Evolutionary conservation across 768 basidiomycete genomes (phyloP).

Genomic region (Collybiopsis luxurians): DNA sequence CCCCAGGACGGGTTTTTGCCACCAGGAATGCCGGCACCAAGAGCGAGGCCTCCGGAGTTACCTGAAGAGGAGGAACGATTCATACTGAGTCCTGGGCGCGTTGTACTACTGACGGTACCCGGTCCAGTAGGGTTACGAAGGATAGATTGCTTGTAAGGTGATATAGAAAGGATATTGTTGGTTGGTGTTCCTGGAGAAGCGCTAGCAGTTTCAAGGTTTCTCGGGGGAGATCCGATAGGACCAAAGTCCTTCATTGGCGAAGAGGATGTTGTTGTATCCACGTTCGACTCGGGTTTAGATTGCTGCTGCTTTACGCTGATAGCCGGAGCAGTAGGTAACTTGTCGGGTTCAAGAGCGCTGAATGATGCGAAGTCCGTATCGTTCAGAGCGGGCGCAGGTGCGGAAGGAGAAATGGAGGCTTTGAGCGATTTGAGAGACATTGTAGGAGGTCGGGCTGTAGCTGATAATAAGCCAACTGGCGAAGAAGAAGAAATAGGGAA

Average conservation of each 20-base stretch:
- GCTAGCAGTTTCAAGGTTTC: constrained; percentile 26
- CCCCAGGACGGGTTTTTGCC: constrained; percentile 1
- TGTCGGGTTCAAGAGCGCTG: constrained; percentile 53
- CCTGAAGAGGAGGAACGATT: constrained; percentile 31
- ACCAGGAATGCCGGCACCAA: constrained; percentile 13
- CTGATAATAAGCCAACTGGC: constrained; percentile 18
- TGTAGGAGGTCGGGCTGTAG: constrained; percentile 49
- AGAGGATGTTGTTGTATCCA: constrained; percentile 32
- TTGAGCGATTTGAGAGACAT: constrained; percentile 72
- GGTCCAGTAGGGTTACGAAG: constrained; percentile 27
- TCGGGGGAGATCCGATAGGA: constrained; percentile 80
- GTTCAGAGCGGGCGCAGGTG: constrained; percentile 74
- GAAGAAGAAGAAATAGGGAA: constrained; percentile 33
- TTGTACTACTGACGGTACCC: constrained; percentile 48
- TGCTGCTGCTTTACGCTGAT: constrained; percentile 16
- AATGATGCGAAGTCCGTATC: constrained; percentile 75
- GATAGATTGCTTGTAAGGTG: constrained; percentile 53
- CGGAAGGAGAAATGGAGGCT: constrained; percentile 70
- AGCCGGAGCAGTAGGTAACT: constrained; percentile 45
- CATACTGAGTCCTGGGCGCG: constrained; percentile 44
- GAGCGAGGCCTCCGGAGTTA: neutral
- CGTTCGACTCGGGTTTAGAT: constrained; percentile 7
- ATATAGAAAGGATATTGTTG: constrained; percentile 42
- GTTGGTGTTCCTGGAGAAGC: constrained; percentile 60
- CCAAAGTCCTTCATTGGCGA: constrained; percentile 70